Evolutionary conservation across 225 moss, liverwort and hornwort genomes (phyloP), one percentile per base, ranked within the genome.

Genomic region (Physcomitrium patens): DNA sequence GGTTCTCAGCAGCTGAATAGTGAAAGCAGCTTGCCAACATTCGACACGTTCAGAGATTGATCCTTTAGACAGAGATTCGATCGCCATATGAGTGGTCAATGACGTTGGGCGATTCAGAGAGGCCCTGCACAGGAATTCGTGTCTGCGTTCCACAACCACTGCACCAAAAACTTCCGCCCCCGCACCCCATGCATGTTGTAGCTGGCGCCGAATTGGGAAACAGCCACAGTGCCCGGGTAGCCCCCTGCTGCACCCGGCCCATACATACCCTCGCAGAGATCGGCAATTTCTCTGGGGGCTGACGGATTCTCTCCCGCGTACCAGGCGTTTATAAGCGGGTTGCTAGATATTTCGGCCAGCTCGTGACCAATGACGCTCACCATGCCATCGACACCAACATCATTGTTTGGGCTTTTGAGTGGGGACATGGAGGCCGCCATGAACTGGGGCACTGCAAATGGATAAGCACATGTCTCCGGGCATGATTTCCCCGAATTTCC

Each of bases 321-420:
- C 88, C 88, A 89, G 0, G 85, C 88, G 46, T 86, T 89, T 46
- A 85, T 83, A 15, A 89, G 73, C 26, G 88, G 88, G 19, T 89
- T 85, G 76, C 84, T 85, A 6, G 88, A 70, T 44, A 89, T 80
- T 69, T 89, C 88, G 0, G 88, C 83, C 3, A 89, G 67, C 78
- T 89, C 88, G 42, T 89, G 88, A 24, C 86, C 88, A 2, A 89
- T 83, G 17, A 89, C 88, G 76, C 80, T 89, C 63, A 89, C 83
- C 89, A 89, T 89, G 3, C 80, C 89, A 31, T 89, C 89, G 22
- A 86, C 81, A 0, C 86, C 89, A 10, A 89, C 71, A 43, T 89
- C 73, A 17, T 79, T 80, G 60, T 89, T 86, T 1, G 89, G 89
- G n/a, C 82, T 81, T 67, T 83, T 81, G 11, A 86, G 60, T 2